These are phyloP conservation scores for Cutaneotrichosporon cavernicola DNA, from an alignment of 1,284 basidiomycete genomes.

Conservation along the genomic window DNA sequence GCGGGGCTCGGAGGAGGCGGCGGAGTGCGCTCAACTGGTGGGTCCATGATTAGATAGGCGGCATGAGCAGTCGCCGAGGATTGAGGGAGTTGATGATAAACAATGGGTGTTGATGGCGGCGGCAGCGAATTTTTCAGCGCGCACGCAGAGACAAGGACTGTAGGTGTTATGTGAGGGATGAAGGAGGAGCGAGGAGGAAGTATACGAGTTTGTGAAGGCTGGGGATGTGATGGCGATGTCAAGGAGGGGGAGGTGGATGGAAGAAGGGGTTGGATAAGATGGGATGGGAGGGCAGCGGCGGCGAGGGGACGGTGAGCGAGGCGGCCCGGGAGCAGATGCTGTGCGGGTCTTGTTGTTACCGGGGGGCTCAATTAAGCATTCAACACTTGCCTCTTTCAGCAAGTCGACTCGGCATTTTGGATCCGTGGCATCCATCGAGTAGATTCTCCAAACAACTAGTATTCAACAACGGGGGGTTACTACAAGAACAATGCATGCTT, in stretches of 20 bases:
- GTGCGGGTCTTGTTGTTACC: neutral
- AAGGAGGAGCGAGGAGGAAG: neutral
- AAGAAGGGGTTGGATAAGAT: neutral
- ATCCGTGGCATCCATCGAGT: slow-evolving; percentile 9
- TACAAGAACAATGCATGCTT: neutral
- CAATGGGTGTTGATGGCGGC: slow-evolving; percentile 3
- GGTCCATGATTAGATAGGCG: slow-evolving; percentile 7
- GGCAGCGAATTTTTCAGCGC: neutral
- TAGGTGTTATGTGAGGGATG: neutral
- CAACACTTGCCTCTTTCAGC: slow-evolving; percentile 6
- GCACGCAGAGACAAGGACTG: neutral
- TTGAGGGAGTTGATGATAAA: neutral
- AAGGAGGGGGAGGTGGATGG: neutral
- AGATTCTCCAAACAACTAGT: neutral
- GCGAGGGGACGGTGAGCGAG: neutral
- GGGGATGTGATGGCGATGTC: neutral
- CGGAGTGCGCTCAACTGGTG: slow-evolving; percentile 2
- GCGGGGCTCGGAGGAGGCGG: neutral
- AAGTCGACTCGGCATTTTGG: slow-evolving; percentile 7
- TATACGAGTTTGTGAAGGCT: neutral
- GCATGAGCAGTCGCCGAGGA: neutral
- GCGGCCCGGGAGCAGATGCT: neutral
- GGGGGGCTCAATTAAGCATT: neutral
- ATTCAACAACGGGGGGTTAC: neutral
- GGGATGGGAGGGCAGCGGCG: neutral